Percentiles rank a stretch among this genome's conserved stretches.
Evolutionary conservation across 1,139 yeast species (phyloP).

Genomic region (Geotrichum reessii): DNA sequence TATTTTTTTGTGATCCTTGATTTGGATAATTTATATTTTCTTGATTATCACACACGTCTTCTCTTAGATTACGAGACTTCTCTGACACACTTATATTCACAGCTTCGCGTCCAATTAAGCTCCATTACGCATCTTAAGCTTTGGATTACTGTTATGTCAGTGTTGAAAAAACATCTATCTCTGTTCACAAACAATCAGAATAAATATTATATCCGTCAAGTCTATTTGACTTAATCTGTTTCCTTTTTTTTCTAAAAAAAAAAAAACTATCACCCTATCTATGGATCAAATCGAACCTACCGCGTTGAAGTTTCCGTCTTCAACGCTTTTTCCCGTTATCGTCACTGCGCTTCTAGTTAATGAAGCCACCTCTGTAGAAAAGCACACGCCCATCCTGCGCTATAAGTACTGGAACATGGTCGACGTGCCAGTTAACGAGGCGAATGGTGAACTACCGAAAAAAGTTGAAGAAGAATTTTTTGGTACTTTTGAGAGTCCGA

Average conservation of each 20-base stretch:
- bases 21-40: not conserved
- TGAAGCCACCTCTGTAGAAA: slow-evolving; percentile 45
- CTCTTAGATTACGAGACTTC: not conserved
- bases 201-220: not conserved
- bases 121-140: not conserved
- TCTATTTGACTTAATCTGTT: not conserved
- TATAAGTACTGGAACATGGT: slow-evolving; percentile 60
- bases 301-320: slow-evolving; percentile 41
- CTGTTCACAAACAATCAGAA: not conserved
- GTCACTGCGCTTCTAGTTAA: slow-evolving; percentile 47
- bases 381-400: slow-evolving; percentile 52
- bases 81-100: not conserved
- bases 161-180: not conserved
- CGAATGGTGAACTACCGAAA: slow-evolving; percentile 28
- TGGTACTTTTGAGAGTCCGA: slow-evolving; percentile 69
- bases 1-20: not conserved
- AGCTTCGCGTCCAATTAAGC: not conserved
- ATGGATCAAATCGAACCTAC: slow-evolving; percentile 15
- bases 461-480: slow-evolving; percentile 36
- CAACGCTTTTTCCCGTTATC: slow-evolving; percentile 66
- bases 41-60: not conserved
- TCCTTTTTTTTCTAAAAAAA: too few species aligned
- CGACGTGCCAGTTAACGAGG: slow-evolving; percentile 39
- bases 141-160: not conserved
- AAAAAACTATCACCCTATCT: not conserved